These are phyloP conservation scores for Verticillium klebahnii DNA, from an alignment of 2,329 filamentous ascomycete species.

Conservation along the genomic window DNA sequence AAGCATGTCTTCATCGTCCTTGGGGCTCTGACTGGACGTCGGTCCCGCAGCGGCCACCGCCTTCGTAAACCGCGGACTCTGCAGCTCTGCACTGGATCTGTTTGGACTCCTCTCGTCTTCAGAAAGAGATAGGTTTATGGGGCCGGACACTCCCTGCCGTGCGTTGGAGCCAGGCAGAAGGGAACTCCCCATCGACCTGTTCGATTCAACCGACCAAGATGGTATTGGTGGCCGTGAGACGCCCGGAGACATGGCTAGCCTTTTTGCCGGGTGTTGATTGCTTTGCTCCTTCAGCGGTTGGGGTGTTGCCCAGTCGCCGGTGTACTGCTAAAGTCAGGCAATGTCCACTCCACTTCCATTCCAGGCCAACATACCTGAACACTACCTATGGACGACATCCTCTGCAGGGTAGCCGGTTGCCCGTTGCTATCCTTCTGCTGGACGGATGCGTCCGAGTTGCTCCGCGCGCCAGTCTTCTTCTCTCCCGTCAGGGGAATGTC, in stretches of 20 bases:
- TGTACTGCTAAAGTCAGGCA: constrained; percentile 19
- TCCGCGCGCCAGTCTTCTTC: constrained; percentile 41
- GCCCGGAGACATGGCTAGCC: constrained; percentile 47
- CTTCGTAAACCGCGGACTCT: constrained; percentile 46
- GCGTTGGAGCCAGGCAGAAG: background rate
- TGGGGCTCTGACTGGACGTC: constrained; percentile 51
- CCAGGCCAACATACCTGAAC: constrained; percentile 23
- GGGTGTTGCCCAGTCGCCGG: constrained; percentile 41
- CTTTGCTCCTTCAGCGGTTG: constrained; percentile 28
- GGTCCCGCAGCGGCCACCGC: constrained; percentile 25
- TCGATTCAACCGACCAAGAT: constrained; percentile 37
- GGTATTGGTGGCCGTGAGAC: constrained; percentile 50
- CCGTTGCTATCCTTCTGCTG: constrained; percentile 18
- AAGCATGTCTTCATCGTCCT: constrained; percentile 75
- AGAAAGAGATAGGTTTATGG: constrained; percentile 52
- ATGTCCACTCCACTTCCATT: background rate
- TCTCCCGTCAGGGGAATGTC: constrained; percentile 69
- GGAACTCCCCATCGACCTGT: constrained; percentile 4
- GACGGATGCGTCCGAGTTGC: constrained; percentile 24
- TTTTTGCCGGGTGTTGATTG: constrained; percentile 48
- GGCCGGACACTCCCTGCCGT: constrained; percentile 22
- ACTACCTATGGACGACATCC: constrained; percentile 27
- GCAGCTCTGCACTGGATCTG: constrained; percentile 42
- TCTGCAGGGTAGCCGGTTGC: constrained; percentile 1
- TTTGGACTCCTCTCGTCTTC: constrained; percentile 57